Conservation (phyloP, 352 stramenopile species). For the Peronosclerospora sorghi region DNA sequence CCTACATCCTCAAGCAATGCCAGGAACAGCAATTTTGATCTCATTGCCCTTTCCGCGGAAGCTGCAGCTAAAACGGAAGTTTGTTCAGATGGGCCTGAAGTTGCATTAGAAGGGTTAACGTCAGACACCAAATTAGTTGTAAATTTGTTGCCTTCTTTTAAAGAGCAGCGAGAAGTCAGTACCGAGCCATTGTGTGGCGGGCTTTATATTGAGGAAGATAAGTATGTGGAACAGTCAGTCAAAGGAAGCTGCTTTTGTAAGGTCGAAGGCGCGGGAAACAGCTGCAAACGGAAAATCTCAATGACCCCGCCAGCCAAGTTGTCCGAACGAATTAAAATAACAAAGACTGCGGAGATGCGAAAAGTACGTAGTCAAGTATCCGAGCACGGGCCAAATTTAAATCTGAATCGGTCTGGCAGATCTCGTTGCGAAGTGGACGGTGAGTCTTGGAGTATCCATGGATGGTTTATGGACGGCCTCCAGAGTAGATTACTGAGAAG, state of each 20-base stretch:
- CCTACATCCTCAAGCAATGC: constrained; percentile 15
- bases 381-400: too few relatives aligned
- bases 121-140: background rate
- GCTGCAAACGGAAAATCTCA: background rate
- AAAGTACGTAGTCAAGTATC: too few relatives aligned
- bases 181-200: background rate
- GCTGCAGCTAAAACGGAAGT: constrained; percentile 4
- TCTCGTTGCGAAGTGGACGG: too few relatives aligned
- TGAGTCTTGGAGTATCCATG: too few relatives aligned
- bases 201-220: background rate
- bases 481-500: too few relatives aligned
- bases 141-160: background rate
- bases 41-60: constrained; percentile 1
- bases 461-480: too few relatives aligned
- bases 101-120: background rate
- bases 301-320: background rate
- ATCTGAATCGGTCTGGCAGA: too few relatives aligned
- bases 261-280: background rate
- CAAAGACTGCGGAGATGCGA: too few relatives aligned
- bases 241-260: background rate
- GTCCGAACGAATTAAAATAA: background rate
- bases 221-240: background rate
- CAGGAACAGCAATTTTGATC: constrained; percentile 3
- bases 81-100: constrained; percentile 1
- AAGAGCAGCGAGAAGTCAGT: background rate